These are phyloP conservation scores for Saccharomyces mikatae DNA, from an alignment of 805 yeast species.

Conservation along the genomic window DNA sequence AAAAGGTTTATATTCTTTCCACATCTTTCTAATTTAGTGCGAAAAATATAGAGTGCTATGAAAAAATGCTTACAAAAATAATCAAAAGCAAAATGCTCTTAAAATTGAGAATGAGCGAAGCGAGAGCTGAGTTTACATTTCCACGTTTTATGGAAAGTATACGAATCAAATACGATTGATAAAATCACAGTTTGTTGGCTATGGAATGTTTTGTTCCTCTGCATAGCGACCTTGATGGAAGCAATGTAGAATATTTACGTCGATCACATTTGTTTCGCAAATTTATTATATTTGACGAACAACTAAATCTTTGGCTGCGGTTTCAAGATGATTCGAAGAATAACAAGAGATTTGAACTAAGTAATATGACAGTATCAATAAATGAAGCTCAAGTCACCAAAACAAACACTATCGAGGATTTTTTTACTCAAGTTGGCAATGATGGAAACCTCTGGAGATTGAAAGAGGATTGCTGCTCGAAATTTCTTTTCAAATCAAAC, in stretches of 20 bases:
- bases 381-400: slow-evolving; percentile 22
- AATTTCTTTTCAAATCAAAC: slow-evolving; percentile 21
- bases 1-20: background rate
- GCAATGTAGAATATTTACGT: slow-evolving; percentile 5
- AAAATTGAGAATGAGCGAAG: background rate
- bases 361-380: slow-evolving; percentile 18
- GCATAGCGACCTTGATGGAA: slow-evolving; percentile 3
- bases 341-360: slow-evolving; percentile 1
- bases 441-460: slow-evolving; percentile 10
- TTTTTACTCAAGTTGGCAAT: background rate
- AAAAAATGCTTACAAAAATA: background rate
- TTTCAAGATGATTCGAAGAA: background rate
- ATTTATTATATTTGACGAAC: slow-evolving; percentile 28
- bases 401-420: background rate
- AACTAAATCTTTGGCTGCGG: slow-evolving; percentile 11
- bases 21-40: background rate
- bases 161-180: background rate
- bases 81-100: background rate
- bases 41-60: background rate
- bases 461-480: slow-evolving; percentile 13
- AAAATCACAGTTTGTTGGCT: background rate
- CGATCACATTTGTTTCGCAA: slow-evolving; percentile 14
- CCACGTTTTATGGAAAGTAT: background rate
- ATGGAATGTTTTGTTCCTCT: slow-evolving; percentile 23
- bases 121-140: background rate